Evolutionary conservation across 176 grass and related monocot species (phyloP), one percentile per base, ranked within the genome.

Genomic region (Carex scoparia): DNA sequence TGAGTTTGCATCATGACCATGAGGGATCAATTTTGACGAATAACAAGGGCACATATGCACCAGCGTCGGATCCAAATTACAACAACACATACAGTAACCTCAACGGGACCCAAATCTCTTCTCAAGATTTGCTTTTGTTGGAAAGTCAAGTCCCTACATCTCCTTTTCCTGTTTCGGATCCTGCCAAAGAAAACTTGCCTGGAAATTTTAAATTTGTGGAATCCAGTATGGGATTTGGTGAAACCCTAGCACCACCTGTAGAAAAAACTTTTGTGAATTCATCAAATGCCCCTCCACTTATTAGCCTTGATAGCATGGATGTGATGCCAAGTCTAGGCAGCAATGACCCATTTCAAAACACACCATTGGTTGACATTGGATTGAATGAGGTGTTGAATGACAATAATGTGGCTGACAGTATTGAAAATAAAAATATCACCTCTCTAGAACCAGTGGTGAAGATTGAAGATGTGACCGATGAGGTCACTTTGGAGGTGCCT

Each of bases 401-500:
- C 8, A 68, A 31, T 51, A 83, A 83, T 44, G 18, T 54, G 33
- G 30, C 56, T 83, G 14, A 4, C 38, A 67, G 9, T 40, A 11
- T 53, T 67, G 62, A 65, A 69, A 51, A 33, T 35, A 12, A 69
- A 69, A 69, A 69, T 5, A 5, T 37, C 3, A 58, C 14, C 2
- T 13, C 49, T 69, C 44, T 55, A 67, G 42, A 54, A 27, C 61
- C 61, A 61, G 33, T 68, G 76, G 44, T 89, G 87, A 81, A 61
- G 66, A 87, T 99, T 79, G 91, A 95, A 88, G 91, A 91, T 1
- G 85, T 89, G 76, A 92, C 91, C 40, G 32, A 92, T 88, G 79
- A 85, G 73, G 81, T 93, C 38, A 79, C 84, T 85, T 75, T 77
- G 57, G 87, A 38, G 65, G 83, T 92, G 79, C 85, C 69, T 16